Evolutionary conservation across 2,329 filamentous ascomycete species (phyloP).

Genomic region (Penicillium brevicompactum): DNA sequence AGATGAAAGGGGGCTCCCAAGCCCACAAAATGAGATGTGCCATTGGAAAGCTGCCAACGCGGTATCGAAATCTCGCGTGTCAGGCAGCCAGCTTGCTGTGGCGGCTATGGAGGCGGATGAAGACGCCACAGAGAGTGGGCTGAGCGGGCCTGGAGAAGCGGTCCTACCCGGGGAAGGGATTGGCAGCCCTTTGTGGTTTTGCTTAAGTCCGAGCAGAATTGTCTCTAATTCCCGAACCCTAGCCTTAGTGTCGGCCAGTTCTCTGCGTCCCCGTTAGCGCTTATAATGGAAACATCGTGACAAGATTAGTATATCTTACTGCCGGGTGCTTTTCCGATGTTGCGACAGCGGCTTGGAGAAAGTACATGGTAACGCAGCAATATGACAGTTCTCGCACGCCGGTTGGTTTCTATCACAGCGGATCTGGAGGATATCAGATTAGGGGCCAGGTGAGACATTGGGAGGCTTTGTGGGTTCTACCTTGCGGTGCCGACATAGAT

Average conservation of each 20-base stretch:
- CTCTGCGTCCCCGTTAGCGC: constrained; percentile 14
- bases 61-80: constrained; percentile 20
- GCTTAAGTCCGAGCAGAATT: constrained; percentile 7
- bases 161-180: constrained; percentile 6
- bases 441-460: not conserved
- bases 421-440: constrained; percentile 19
- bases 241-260: constrained; percentile 23
- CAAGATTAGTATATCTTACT: constrained; percentile 17
- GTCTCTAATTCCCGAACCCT: constrained; percentile 22
- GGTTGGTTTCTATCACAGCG: constrained; percentile 28
- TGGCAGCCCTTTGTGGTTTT: not conserved
- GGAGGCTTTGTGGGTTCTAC: constrained; percentile 1
- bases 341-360: constrained; percentile 17
- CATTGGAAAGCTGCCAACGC: constrained; percentile 21
- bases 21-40: constrained; percentile 24
- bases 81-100: constrained; percentile 11
- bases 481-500: constrained; percentile 12
- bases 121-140: not conserved
- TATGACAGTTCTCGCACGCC: constrained; percentile 26
- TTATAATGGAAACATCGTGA: not conserved
- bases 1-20: constrained; percentile 18
- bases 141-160: constrained; percentile 3
- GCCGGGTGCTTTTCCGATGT: constrained; percentile 19
- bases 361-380: constrained; percentile 22
- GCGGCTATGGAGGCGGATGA: not conserved